phyloP scores from a whole-genome alignment of 2,329 filamentous ascomycete species.

The Thielaviopsis punctulata region DNA sequence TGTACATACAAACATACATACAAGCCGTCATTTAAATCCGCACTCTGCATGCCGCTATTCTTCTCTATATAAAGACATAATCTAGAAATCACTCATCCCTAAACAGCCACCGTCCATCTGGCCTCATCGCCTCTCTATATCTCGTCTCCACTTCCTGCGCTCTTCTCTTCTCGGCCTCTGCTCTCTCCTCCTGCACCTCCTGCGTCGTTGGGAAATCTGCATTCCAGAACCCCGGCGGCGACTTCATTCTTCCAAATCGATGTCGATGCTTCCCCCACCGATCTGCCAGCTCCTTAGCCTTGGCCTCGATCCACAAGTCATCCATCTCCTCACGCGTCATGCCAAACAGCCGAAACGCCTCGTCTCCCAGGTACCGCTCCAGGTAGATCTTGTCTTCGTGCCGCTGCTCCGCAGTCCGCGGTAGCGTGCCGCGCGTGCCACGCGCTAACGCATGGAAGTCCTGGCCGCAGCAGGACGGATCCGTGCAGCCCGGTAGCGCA shows the following conservation, averaged over 20 bases:
- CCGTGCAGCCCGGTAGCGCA: conserved; percentile 56
- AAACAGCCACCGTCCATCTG: conserved; percentile 63
- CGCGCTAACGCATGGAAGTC: conserved; percentile 50
- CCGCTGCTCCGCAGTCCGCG: conserved; percentile 20
- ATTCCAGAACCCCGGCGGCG: conserved; percentile 81
- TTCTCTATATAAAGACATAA: neutral
- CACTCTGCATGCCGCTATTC: neutral
- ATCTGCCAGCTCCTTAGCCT: conserved; percentile 55
- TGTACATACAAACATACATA: too few species aligned
- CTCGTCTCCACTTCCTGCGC: conserved; percentile 51
- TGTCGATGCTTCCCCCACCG: conserved; percentile 63
- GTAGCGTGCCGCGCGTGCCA: conserved; percentile 26
- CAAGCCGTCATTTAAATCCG: neutral
- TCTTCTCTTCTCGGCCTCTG: conserved; percentile 46
- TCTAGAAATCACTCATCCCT: conserved; percentile 47
- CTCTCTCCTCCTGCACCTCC: conserved; percentile 48
- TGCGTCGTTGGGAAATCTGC: conserved; percentile 82
- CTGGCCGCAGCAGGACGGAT: conserved; percentile 59
- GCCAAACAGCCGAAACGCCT: conserved; percentile 37
- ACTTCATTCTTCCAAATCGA: conserved; percentile 49
- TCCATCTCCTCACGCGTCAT: conserved; percentile 45
- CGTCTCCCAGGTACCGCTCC: conserved; percentile 39
- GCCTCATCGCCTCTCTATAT: conserved; percentile 65
- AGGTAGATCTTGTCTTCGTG: conserved; percentile 32
- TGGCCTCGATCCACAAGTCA: conserved; percentile 57